Evolutionary conservation across 768 basidiomycete genomes (phyloP).

Genomic region (Psilocybe azurescens): DNA sequence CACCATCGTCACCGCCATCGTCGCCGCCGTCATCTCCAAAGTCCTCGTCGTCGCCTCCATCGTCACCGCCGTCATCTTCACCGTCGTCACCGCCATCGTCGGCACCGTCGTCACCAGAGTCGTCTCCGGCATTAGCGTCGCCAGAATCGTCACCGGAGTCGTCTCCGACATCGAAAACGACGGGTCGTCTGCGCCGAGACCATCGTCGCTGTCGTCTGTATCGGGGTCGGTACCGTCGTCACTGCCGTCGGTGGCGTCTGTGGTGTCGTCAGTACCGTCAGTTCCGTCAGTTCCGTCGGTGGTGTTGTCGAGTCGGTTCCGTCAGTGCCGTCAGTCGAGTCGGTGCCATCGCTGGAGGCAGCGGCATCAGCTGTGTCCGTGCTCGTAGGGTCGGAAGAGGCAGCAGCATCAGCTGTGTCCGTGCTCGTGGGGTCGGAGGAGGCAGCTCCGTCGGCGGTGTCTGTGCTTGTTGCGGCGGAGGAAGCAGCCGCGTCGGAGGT

Average conservation of each 20-base stretch:
- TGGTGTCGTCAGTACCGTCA: constrained; percentile 9
- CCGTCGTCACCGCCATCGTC: constrained; percentile 14
- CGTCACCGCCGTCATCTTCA: constrained; percentile 14
- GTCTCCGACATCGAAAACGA: constrained; percentile 11
- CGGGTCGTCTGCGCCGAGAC: constrained; percentile 11
- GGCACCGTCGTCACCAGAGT: constrained; percentile 13
- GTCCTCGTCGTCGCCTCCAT: constrained; percentile 13
- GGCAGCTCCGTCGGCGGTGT: constrained; percentile 15
- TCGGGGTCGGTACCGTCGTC: constrained; percentile 12
- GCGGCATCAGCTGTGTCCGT: constrained; percentile 23
- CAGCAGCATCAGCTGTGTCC: constrained; percentile 15
- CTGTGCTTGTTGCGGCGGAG: constrained; percentile 18
- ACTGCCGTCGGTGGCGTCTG: constrained; percentile 14
- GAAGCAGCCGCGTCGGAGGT: constrained; percentile 15
- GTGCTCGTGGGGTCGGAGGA: constrained; percentile 13
- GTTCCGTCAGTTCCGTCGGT: constrained; percentile 20
- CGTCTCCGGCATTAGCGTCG: constrained; percentile 6
- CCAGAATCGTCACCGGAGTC: constrained; percentile 9
- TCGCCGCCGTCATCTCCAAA: constrained; percentile 11
- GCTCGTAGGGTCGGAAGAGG: constrained; percentile 20
- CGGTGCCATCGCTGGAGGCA: constrained; percentile 17
- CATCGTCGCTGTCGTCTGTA: constrained; percentile 16
- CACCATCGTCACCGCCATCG: constrained; percentile 10
- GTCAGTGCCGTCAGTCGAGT: constrained; percentile 14
- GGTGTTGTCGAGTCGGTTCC: constrained; percentile 9